phyloP scores from a whole-genome alignment of 2,329 filamentous ascomycete genomes.

The Talaromyces sp. region DNA sequence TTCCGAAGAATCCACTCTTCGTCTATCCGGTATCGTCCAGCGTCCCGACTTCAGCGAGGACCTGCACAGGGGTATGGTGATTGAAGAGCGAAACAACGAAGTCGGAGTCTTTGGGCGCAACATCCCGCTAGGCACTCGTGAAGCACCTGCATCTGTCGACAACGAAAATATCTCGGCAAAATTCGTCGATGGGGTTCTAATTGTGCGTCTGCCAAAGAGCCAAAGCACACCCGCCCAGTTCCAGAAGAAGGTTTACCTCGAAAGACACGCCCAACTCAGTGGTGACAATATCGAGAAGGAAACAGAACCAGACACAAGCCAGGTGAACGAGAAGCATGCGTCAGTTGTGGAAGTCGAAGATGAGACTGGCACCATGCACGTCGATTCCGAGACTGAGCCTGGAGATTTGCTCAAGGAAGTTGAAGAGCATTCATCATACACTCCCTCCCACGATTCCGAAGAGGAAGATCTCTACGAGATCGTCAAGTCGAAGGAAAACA shows the following conservation, averaged over 20 bases:
- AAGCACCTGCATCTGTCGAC: constrained; percentile 60
- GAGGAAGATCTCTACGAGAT: constrained; percentile 9
- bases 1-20: constrained; percentile 59
- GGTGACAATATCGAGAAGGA: not conserved
- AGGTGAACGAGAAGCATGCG: constrained; percentile 2
- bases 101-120: constrained; percentile 70
- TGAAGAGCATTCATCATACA: constrained; percentile 15
- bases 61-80: constrained; percentile 58
- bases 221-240: constrained; percentile 47
- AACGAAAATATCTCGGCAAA: constrained; percentile 64
- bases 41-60: constrained; percentile 66
- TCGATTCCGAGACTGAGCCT: constrained; percentile 21
- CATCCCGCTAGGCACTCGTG: constrained; percentile 52
- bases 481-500: not conserved
- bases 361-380: constrained; percentile 15
- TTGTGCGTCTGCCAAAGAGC: constrained; percentile 71
- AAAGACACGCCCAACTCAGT: constrained; percentile 3
- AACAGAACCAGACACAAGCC: not conserved
- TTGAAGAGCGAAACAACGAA: constrained; percentile 67
- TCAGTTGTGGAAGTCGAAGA: constrained; percentile 10
- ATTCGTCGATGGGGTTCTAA: constrained; percentile 71
- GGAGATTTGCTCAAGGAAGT: constrained; percentile 18
- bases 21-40: constrained; percentile 67
- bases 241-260: constrained; percentile 15
- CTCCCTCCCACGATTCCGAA: constrained; percentile 9